phyloP scores from a whole-genome alignment of 208 protist genomes.

The Lotmaria passim region DNA sequence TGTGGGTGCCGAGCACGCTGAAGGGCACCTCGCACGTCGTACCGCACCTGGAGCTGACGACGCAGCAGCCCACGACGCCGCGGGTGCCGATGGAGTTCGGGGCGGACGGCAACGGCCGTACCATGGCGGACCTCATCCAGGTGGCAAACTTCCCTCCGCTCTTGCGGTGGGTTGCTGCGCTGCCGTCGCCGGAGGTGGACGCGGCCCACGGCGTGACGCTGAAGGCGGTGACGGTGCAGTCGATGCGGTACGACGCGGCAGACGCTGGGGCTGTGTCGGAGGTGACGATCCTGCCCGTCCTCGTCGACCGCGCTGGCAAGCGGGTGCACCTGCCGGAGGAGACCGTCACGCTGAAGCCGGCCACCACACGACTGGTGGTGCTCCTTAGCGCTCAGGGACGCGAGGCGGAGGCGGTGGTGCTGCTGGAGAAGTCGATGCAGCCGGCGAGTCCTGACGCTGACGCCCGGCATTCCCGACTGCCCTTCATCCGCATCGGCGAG shows the following conservation, averaged over 20 bases:
- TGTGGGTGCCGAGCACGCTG: constrained; percentile 70
- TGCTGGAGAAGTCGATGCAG: constrained; percentile 65
- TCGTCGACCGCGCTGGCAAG: constrained; percentile 48
- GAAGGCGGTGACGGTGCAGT: constrained; percentile 55
- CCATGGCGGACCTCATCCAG: constrained; percentile 77
- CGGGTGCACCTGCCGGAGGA: constrained; percentile 55
- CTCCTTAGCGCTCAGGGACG: constrained; percentile 37
- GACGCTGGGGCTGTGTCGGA: constrained; percentile 49
- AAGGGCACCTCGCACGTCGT: constrained; percentile 62
- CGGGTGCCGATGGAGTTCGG: constrained; percentile 80
- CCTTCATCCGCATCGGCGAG: constrained; percentile 46
- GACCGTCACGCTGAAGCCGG: constrained; percentile 58
- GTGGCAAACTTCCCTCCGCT: constrained; percentile 85
- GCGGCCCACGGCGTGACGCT: constrained; percentile 44
- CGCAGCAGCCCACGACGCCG: constrained; percentile 44
- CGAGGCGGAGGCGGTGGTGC: constrained; percentile 42
- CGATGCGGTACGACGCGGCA: constrained; percentile 52
- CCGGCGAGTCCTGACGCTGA: constrained; percentile 38
- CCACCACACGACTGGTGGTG: constrained; percentile 68
- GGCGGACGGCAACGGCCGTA: constrained; percentile 51
- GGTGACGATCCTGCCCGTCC: constrained; percentile 60
- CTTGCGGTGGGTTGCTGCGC: constrained; percentile 59
- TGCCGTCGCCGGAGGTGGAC: constrained; percentile 34
- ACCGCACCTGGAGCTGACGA: constrained; percentile 68
- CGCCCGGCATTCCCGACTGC: constrained; percentile 63